Conservation (phyloP, 2,329 filamentous ascomycete species). For the Talaromyces albobiverticillius region DNA sequence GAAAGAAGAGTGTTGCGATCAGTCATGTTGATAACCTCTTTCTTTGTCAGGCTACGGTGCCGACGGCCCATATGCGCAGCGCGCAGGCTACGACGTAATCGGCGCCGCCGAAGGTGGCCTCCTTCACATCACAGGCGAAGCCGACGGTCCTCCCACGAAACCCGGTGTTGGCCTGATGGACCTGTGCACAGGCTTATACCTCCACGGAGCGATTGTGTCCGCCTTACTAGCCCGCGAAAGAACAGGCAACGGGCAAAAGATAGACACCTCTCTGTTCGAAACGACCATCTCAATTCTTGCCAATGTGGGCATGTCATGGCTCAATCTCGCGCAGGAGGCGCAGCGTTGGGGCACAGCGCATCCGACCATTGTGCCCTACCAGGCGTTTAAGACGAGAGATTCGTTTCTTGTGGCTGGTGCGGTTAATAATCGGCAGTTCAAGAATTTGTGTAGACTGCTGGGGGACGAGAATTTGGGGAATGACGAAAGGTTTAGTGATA, state of each 20-base stretch:
- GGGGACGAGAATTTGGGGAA: constrained; percentile 58
- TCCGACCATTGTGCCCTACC: constrained; percentile 48
- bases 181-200: constrained; percentile 46
- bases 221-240: constrained; percentile 38
- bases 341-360: constrained; percentile 47
- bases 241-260: constrained; percentile 41
- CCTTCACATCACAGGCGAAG: constrained; percentile 44
- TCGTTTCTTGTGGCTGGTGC: constrained; percentile 69
- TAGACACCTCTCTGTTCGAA: constrained; percentile 48
- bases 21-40: no score
- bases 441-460: constrained; percentile 60
- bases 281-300: constrained; percentile 20
- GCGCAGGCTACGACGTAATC: constrained; percentile 48
- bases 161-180: constrained; percentile 45
- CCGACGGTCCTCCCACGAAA: constrained; percentile 38
- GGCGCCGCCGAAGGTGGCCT: constrained; percentile 44
- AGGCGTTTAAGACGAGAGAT: constrained; percentile 63
- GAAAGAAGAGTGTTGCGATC: not conserved
- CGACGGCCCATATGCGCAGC: constrained; percentile 39
- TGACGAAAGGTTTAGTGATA: constrained; percentile 59
- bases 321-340: constrained; percentile 33
- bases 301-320: constrained; percentile 7
- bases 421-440: constrained; percentile 69
- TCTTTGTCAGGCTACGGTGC: constrained; percentile 38
- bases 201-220: constrained; percentile 45